phyloP scores from a whole-genome alignment of 495 filamentous ascomycete genomes.

The Cetradonia linearis region DNA sequence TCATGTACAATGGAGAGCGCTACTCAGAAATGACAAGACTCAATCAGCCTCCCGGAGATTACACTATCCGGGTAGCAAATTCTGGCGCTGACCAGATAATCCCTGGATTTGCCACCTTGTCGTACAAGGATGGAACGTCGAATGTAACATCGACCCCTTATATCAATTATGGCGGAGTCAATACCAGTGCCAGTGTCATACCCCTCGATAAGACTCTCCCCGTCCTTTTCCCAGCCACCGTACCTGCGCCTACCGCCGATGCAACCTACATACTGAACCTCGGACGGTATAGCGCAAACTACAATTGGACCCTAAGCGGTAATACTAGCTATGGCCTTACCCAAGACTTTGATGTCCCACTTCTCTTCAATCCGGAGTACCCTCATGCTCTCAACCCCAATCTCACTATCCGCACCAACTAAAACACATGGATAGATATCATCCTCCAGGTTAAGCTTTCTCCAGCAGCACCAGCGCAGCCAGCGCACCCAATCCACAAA shows the following conservation, averaged over 20 bases:
- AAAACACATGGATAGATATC: slow-evolving; percentile 21
- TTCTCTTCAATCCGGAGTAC: slow-evolving; percentile 19
- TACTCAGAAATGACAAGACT: slow-evolving; percentile 35
- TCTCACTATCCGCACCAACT: slow-evolving; percentile 18
- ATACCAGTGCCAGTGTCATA: slow-evolving; percentile 23
- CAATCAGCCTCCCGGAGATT: slow-evolving; percentile 28
- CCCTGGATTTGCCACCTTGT: slow-evolving; percentile 27
- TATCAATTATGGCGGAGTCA: slow-evolving; percentile 28
- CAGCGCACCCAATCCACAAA: slow-evolving; percentile 50
- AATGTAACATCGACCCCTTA: slow-evolving; percentile 14
- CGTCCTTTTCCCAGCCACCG: slow-evolving; percentile 11
- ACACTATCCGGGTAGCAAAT: slow-evolving; percentile 33
- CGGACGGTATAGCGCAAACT: slow-evolving; percentile 15
- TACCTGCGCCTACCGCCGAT: slow-evolving; percentile 13
- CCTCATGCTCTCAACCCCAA: slow-evolving; percentile 6
- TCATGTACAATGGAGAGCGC: slow-evolving; percentile 34
- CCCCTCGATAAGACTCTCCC: slow-evolving; percentile 24
- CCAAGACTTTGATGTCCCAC: slow-evolving; percentile 14
- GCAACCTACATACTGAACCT: slow-evolving; percentile 19
- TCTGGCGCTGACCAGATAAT: slow-evolving; percentile 31
- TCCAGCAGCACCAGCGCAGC: slow-evolving; percentile 22
- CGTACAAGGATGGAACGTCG: slow-evolving; percentile 18
- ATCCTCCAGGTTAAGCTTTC: slow-evolving; percentile 15
- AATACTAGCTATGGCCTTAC: slow-evolving; percentile 11
- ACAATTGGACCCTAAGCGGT: slow-evolving; percentile 15